A percentile compares a stretch with the other conserved stretches of the same genome.
phyloP scores from a whole-genome alignment of 306 rosid species.

The Sphenostylis stenocarpa region DNA sequence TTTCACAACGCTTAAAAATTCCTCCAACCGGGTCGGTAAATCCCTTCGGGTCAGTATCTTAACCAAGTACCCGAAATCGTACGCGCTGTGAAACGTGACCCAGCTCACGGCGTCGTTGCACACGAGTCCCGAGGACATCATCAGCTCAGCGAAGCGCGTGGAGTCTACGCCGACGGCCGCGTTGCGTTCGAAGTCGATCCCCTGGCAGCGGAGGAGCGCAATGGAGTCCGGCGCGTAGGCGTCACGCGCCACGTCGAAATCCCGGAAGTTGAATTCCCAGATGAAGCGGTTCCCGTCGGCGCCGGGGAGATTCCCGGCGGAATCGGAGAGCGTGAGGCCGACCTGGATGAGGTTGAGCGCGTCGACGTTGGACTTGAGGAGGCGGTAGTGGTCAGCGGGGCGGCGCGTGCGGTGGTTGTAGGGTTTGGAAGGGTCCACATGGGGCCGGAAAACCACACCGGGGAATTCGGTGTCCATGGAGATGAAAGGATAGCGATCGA shows the following conservation, averaged over 20 bases:
- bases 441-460: conserved; percentile 49
- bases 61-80: conserved; percentile 72
- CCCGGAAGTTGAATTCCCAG: conserved; percentile 78
- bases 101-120: conserved; percentile 57
- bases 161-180: conserved; percentile 41
- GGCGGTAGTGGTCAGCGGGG: conserved; percentile 57
- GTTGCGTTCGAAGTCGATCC: conserved; percentile 61
- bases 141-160: conserved; percentile 46
- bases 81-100: conserved; percentile 74
- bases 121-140: conserved; percentile 63
- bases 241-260: conserved; percentile 59
- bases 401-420: conserved; percentile 30
- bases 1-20: conserved; percentile 42
- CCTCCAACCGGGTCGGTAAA: conserved; percentile 45
- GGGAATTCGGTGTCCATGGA: conserved; percentile 87
- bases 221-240: conserved; percentile 65
- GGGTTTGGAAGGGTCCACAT: conserved; percentile 24
- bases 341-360: conserved; percentile 69
- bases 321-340: conserved; percentile 70
- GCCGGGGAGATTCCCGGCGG: conserved; percentile 60
- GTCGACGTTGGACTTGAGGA: conserved; percentile 69
- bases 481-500: conserved; percentile 48
- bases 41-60: conserved; percentile 55
- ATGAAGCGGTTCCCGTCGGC: conserved; percentile 31
- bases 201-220: conserved; percentile 57